These are phyloP conservation scores for Alternaria angustiovoidea DNA, from an alignment of 2,329 filamentous ascomycete genomes.

Conservation along the genomic window DNA sequence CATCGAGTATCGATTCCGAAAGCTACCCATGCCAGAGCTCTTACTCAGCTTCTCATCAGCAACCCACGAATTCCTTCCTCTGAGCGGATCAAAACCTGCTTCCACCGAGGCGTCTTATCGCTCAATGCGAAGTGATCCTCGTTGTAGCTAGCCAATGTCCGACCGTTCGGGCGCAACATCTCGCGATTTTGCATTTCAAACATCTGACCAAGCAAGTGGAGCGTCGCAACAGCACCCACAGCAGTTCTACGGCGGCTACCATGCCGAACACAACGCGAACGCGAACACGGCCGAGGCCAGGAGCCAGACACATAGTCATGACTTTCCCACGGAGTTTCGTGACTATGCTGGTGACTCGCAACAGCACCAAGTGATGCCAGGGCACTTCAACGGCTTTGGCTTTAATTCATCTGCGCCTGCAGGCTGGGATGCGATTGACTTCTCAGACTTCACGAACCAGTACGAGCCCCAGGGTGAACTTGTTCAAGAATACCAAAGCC, in stretches of 20 bases:
- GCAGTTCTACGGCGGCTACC: conserved; percentile 33
- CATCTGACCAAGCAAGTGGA: conserved; percentile 44
- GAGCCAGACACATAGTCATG: conserved; percentile 27
- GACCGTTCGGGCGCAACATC: conserved; percentile 33
- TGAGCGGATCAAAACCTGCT: neutral
- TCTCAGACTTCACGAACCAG: conserved; percentile 43
- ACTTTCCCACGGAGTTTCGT: conserved; percentile 29
- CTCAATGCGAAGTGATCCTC: conserved; percentile 22
- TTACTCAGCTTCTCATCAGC: conserved; percentile 18
- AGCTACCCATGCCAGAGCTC: conserved; percentile 8
- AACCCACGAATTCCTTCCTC: neutral
- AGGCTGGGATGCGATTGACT: conserved; percentile 50
- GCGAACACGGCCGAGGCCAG: conserved; percentile 30
- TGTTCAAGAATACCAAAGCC: conserved; percentile 47
- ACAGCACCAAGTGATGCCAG: conserved; percentile 27
- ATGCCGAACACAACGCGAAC: conserved; percentile 38
- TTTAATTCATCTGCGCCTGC: conserved; percentile 37
- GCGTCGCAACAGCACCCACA: conserved; percentile 28
- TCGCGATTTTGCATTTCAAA: conserved; percentile 44
- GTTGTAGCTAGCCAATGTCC: conserved; percentile 39
- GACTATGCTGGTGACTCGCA: conserved; percentile 22
- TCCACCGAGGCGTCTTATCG: conserved; percentile 8
- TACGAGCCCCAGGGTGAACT: conserved; percentile 59
- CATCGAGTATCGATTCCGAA: neutral
- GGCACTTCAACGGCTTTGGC: conserved; percentile 28